phyloP scores from a whole-genome alignment of 768 basidiomycete species.

The Auriscalpium vulgare region DNA sequence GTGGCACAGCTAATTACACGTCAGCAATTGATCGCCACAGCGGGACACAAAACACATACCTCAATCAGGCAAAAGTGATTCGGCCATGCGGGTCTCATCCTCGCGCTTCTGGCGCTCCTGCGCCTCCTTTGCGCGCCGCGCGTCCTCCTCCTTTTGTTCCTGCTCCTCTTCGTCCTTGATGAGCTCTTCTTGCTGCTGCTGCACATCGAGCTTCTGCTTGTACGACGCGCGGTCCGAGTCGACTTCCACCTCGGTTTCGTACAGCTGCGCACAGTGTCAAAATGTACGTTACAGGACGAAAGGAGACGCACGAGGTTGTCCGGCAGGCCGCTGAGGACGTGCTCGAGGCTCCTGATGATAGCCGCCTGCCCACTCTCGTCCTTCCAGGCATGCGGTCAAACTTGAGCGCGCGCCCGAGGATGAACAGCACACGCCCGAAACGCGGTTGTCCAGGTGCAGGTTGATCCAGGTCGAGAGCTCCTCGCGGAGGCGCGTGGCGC shows the following conservation, averaged over 20 bases:
- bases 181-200: slow-evolving; percentile 97
- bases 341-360: slow-evolving; percentile 77
- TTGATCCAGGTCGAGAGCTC: slow-evolving; percentile 91
- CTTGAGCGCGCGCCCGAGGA: slow-evolving; percentile 89
- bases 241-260: slow-evolving; percentile 95
- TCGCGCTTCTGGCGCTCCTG: slow-evolving; percentile 51
- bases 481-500: slow-evolving; percentile 80
- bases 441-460: slow-evolving; percentile 81
- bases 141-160: slow-evolving; percentile 90
- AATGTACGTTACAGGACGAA: background rate
- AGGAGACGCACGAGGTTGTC: slow-evolving; percentile 74
- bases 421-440: slow-evolving; percentile 89
- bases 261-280: slow-evolving; percentile 48
- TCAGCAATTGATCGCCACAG: background rate
- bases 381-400: slow-evolving; percentile 74
- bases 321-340: slow-evolving; percentile 84
- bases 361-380: slow-evolving; percentile 78
- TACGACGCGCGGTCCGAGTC: slow-evolving; percentile 90
- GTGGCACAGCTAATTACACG: slow-evolving; percentile 45
- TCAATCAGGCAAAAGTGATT: slow-evolving; percentile 86
- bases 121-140: slow-evolving; percentile 78
- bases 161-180: slow-evolving; percentile 99
- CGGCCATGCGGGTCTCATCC: too few relatives aligned
- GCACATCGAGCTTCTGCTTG: slow-evolving; percentile 96
- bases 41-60: slow-evolving; percentile 33